Base-by-base conservation (phyloP, 306 rosid genomes). In the barrel medic (Medicago truncatula) region DNA sequence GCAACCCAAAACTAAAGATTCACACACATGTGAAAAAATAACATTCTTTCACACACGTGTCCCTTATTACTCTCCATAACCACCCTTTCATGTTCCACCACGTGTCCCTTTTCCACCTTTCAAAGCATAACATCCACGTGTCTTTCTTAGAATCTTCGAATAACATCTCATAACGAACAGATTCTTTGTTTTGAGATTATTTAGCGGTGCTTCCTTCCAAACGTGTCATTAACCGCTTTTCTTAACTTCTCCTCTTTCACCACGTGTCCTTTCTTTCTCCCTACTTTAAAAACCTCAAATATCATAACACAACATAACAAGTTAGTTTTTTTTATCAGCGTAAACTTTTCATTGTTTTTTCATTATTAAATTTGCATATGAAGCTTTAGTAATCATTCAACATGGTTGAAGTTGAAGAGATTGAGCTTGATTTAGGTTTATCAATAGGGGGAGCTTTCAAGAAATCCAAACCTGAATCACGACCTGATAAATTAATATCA, bases 341-440 rank as follows among this genome's bases (percentile, higher is more conserved):
- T 34, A 34, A 34, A 34, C 38, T 31, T 3, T 34, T 61, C 4
- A 8, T 38, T 16, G 17, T 17, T 7, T 5, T 52, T 17, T 17
- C 60, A 54, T 2, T 50, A 28, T 28, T 28, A 28, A 28, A 28
- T 50, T 50, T 50, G 13, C 25, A 18, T 54, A 58, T 14, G 77
- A 73, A 73, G 58, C 2, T 58, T 0, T 20, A 39, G 68, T 18
- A 18, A n/a, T 15, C 16, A 58, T 3, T 56, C 38, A 59, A 25
- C 52, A 78, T 80, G 84, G 84, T 80, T 9, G 76, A 80, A 80
- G 76, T 80, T 28, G 89, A 83, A n/a, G 89, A 87, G 76, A 17
- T 87, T 1, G 91, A 86, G 69, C 89, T 93, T 2, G 98, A 90
- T 76, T 86, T 93, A 28, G 90, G 81, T 2, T 75, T 93, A 65